Percentiles rank a stretch among this genome's conserved stretches.
Conservation (phyloP, 2,329 filamentous ascomycete genomes). For the Claviceps arundinis region DNA sequence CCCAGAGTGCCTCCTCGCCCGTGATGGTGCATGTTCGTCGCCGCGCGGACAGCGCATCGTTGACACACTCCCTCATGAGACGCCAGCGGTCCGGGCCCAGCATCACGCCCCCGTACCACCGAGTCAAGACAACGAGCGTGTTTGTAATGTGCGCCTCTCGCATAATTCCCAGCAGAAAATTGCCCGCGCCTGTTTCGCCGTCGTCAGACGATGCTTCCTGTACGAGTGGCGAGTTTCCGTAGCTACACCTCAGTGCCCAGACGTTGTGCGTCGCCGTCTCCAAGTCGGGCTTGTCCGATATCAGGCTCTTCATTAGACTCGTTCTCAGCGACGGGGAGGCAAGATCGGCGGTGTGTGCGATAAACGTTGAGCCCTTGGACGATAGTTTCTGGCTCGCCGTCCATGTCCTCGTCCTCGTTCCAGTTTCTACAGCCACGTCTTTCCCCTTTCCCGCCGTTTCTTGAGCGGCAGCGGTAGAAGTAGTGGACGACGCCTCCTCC, state of each 20-base stretch:
- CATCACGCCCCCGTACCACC: slow-evolving; percentile 51
- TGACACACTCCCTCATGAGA: slow-evolving; percentile 44
- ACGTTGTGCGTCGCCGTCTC: slow-evolving; percentile 44
- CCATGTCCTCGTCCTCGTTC: slow-evolving; percentile 28
- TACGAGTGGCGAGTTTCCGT: slow-evolving; percentile 24
- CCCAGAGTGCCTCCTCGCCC: slow-evolving; percentile 46
- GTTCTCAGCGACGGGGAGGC: slow-evolving; percentile 28
- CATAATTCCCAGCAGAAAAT: slow-evolving; percentile 41
- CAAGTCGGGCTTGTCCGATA: slow-evolving; percentile 35
- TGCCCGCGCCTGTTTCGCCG: slow-evolving; percentile 46
- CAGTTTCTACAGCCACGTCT: slow-evolving; percentile 4
- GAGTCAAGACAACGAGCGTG: slow-evolving; percentile 43
- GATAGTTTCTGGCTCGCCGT: slow-evolving; percentile 36
- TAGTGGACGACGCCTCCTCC: neutral
- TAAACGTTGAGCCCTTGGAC: slow-evolving; percentile 41
- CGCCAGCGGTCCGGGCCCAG: slow-evolving; percentile 49
- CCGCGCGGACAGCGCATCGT: slow-evolving; percentile 39
- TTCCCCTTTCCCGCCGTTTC: neutral
- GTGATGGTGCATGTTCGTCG: slow-evolving; percentile 20
- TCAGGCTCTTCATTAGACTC: slow-evolving; percentile 31
- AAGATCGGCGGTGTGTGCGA: slow-evolving; percentile 34
- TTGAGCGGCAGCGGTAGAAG: neutral
- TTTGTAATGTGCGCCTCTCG: slow-evolving; percentile 36
- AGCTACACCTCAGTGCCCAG: slow-evolving; percentile 31
- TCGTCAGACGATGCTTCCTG: slow-evolving; percentile 44